Evolutionary conservation across 2,329 filamentous ascomycete genomes (phyloP).

Genomic region (Botrytis pseudocinerea): DNA sequence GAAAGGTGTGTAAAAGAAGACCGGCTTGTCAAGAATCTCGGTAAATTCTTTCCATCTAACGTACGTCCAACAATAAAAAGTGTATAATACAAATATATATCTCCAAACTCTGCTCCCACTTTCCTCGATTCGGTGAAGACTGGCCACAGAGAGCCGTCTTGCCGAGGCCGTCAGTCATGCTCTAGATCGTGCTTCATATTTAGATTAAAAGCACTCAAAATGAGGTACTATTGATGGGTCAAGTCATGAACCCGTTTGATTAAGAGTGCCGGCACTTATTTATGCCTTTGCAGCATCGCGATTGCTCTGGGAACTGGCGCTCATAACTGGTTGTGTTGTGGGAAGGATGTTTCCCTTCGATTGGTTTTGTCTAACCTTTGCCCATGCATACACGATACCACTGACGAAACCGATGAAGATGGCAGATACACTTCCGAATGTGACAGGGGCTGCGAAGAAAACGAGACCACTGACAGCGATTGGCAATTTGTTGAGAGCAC

Average conservation of each 20-base stretch:
- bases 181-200: slow-evolving; percentile 9
- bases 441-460: slow-evolving; percentile 94
- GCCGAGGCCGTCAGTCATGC: slow-evolving; percentile 4
- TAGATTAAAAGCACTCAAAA: slow-evolving; percentile 6
- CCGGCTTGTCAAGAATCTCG: slow-evolving; percentile 7
- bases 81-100: slow-evolving; percentile 26
- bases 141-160: not conserved
- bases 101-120: not conserved
- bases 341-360: slow-evolving; percentile 66
- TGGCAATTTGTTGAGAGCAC: slow-evolving; percentile 95
- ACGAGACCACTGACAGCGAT: slow-evolving; percentile 89
- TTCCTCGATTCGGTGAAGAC: not conserved
- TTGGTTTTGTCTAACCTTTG: slow-evolving; percentile 78
- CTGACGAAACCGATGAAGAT: slow-evolving; percentile 90
- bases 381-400: slow-evolving; percentile 85
- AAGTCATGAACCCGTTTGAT: not conserved
- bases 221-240: not conserved
- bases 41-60: slow-evolving; percentile 20
- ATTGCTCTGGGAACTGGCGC: slow-evolving; percentile 88
- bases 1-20: slow-evolving; percentile 8
- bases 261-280: not conserved
- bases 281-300: slow-evolving; percentile 68
- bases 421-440: slow-evolving; percentile 85
- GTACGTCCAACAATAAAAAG: slow-evolving; percentile 7
- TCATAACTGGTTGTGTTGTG: slow-evolving; percentile 70